phyloP scores from a whole-genome alignment of 2,329 filamentous ascomycete genomes.

The Aspergillus sp. region DNA sequence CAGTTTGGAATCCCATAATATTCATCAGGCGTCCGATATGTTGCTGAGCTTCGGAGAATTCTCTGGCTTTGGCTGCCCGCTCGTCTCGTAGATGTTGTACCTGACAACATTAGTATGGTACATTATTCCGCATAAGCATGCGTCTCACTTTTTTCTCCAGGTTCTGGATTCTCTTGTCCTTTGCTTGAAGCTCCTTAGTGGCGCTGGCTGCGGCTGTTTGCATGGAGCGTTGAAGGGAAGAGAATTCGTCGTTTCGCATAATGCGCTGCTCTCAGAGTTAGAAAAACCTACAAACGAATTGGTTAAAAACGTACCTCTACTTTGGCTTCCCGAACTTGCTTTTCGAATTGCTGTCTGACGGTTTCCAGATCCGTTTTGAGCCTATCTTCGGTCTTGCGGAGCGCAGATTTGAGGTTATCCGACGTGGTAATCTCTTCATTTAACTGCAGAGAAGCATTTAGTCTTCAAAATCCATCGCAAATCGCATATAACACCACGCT shows the following conservation, averaged over 20 bases:
- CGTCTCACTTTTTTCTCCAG: slow-evolving; percentile 32
- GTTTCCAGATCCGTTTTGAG: slow-evolving; percentile 17
- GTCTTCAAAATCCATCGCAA: not conserved
- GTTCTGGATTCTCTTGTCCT: slow-evolving; percentile 28
- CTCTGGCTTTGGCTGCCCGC: slow-evolving; percentile 34
- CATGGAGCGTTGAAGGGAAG: slow-evolving; percentile 22
- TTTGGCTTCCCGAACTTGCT: slow-evolving; percentile 15
- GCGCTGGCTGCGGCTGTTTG: slow-evolving; percentile 23
- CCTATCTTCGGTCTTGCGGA: slow-evolving; percentile 21
- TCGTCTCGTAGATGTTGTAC: slow-evolving; percentile 35
- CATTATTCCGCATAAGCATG: not conserved
- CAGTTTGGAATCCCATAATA: slow-evolving; percentile 35
- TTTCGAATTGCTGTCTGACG: slow-evolving; percentile 20
- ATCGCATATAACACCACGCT: slow-evolving; percentile 4
- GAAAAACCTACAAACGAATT: not conserved
- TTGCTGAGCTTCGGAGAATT: slow-evolving; percentile 40
- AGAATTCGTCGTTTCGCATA: slow-evolving; percentile 24
- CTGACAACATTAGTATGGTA: slow-evolving; percentile 13
- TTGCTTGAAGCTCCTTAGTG: slow-evolving; percentile 27
- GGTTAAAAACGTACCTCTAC: slow-evolving; percentile 20
- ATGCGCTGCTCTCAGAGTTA: slow-evolving; percentile 14
- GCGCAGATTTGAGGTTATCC: slow-evolving; percentile 16
- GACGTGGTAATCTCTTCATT: slow-evolving; percentile 21
- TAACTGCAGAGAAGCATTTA: slow-evolving; percentile 18
- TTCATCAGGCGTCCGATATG: slow-evolving; percentile 37